Base-by-base conservation (phyloP, 495 filamentous ascomycete genomes). In the Podospora pseudoanserina region DNA sequence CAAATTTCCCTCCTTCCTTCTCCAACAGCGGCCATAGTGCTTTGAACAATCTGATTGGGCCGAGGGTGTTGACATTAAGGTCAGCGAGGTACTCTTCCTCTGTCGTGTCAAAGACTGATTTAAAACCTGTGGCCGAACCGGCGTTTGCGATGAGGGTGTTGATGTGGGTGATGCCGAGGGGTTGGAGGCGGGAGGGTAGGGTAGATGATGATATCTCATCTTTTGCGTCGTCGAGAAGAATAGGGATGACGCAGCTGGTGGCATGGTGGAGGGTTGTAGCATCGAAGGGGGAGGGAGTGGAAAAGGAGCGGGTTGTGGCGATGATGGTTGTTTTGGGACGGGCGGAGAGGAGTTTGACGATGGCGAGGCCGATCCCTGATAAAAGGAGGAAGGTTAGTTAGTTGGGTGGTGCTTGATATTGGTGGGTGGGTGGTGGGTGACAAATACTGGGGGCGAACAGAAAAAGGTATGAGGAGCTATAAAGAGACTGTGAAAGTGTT, bases 141-240 rank as follows among this genome's bases (percentile, higher is more conserved):
- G 84, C 83, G 67, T 86, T 86, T 63, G 84, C 82, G 39, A 88
- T 77, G 5, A 86, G 77, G n/a, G 83, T 74, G 72, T 87, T 82
- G 28, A 88, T 66, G 20, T 71, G 55, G 6, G 63, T 66, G 70
- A 86, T 77, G 15, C 71, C 76, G 30, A 67, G 60, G 4, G 65
- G 44, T 1, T 13, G 19, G 0, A 77, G 67, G 30, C 80, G 70
- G 11, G 66, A 30, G 18, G 67, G 44, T 4, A 81, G 71, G 6
- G 70, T 68, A 44, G 77, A 61, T 2, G 80, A 75, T 11, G 71
- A 58, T n/a, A 77, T 60, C 3, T 30, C 16, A 15, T 20, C 73
- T 11, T 68, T 18, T 13, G 71, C 72, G 30, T 77, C 77, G 55
- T 72, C 71, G 23, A 84, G 72, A 7, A 82, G 65, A 64, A 73